A percentile compares a stretch with the other conserved stretches of the same genome.
Conservation (phyloP, 2,329 filamentous ascomycete species). For the Acrocalymma vagum region DNA sequence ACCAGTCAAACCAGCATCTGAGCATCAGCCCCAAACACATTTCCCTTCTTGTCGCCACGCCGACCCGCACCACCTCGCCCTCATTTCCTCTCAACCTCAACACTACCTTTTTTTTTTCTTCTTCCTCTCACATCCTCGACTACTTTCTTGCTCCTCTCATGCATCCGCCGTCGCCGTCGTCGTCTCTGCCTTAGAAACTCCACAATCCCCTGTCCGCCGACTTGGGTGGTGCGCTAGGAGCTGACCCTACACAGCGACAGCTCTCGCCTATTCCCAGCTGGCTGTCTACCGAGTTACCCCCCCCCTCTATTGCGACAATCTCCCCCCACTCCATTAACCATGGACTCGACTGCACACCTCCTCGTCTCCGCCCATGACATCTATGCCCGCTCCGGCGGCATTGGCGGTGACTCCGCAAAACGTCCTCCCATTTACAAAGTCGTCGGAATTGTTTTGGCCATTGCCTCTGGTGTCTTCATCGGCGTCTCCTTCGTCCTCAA, state of each 20-base stretch:
- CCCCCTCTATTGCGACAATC: conserved; percentile 10
- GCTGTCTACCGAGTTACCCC: too few relatives aligned
- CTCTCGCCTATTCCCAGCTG: too few relatives aligned
- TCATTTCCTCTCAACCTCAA: conserved; percentile 1
- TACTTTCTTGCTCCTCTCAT: conserved; percentile 17
- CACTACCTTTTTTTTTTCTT: conserved; percentile 4
- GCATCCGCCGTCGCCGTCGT: conserved; percentile 16
- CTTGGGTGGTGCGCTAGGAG: conserved; percentile 21
- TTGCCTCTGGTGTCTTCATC: conserved; percentile 91
- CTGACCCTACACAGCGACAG: conserved; percentile 16
- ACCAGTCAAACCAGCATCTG: too few relatives aligned
- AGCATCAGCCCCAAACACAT: too few relatives aligned
- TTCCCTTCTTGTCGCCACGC: conserved; percentile 9
- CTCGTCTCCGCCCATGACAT: conserved; percentile 53
- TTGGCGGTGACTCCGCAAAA: conserved; percentile 32
- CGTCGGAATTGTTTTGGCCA: conserved; percentile 84
- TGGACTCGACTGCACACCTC: conserved; percentile 53
- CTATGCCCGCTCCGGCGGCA: conserved; percentile 53
- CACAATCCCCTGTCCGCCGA: conserved; percentile 8
- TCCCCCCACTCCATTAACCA: conserved; percentile 35
- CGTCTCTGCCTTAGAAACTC: conserved; percentile 2
- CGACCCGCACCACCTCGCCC: neutral
- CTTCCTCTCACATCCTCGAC: too few relatives aligned
- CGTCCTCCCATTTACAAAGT: conserved; percentile 77
- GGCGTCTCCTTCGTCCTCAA: conserved; percentile 95